Conservation (phyloP, 2,329 filamentous ascomycete species). For the Botryosphaeria dothidea region DNA sequence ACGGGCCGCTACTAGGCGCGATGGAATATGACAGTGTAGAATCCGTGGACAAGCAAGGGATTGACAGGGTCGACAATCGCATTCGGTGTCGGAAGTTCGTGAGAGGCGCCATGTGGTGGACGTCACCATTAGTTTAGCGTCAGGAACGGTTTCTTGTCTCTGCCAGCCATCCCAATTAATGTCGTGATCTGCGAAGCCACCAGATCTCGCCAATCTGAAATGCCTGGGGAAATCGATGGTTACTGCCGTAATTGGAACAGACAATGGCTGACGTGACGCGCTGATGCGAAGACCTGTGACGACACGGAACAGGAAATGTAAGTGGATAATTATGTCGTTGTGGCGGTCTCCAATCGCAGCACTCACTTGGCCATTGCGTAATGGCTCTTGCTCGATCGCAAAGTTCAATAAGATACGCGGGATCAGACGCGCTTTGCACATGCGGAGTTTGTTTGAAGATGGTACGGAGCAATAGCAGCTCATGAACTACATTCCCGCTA, state of each 20-base stretch:
- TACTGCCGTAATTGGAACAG: not conserved
- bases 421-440: too few species aligned
- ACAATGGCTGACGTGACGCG: not conserved
- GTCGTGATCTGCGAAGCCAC: not conserved
- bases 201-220: constrained; percentile 12
- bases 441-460: too few species aligned
- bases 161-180: not conserved
- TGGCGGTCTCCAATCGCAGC: not conserved
- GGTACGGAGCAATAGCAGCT: too few species aligned
- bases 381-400: not conserved
- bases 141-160: not conserved
- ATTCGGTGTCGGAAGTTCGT: not conserved
- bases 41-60: not conserved
- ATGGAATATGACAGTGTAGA: not conserved
- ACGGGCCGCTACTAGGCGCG: not conserved
- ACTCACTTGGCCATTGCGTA: not conserved
- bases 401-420: too few species aligned
- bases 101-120: not conserved
- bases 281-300: constrained; percentile 1
- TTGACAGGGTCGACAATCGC: not conserved
- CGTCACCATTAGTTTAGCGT: constrained; percentile 9
- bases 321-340: not conserved
- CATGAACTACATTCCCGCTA: too few species aligned
- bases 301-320: not conserved
- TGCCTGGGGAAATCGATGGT: not conserved